Base-by-base conservation (phyloP, 2,329 filamentous ascomycete species). In the Orbilia brochopaga region DNA sequence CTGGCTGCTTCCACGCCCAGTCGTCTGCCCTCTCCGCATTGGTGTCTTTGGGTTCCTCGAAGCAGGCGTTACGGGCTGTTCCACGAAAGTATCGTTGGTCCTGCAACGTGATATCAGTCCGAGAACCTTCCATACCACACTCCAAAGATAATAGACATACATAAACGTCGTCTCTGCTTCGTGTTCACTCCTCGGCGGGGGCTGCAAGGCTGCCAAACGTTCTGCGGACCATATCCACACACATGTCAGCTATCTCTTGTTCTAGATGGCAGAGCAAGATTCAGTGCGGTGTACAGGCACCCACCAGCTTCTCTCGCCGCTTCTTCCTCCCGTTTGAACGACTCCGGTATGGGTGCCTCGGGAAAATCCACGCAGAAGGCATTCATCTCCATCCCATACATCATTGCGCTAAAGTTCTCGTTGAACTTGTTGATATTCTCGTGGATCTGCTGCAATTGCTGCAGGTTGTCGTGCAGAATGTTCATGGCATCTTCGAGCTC, bases 351-450 rank as follows among this genome's bases (percentile, higher is more conserved):
- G 0, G 92, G 92, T 0, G 90, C 90, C 86, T 99, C 94, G 0
- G 92, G 90, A 75, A 97, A 99, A 79, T 99, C 94, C 32, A 97
- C 92, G 79, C 93, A 97, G 79, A 97, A 99, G 0, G 94, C 94
- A 80, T 97, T 97, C 92, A 99, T 97, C 78, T 97, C 97, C 79
- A 99, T 80, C 1, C 94, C 94, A 77, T 97, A 99, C 51, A 99
- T 81, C 77, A 99, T 97, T 76, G 89, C 91, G 0, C 92, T 92
- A 80, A 99, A 99, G 78, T 90, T 95, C 83, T 99, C 94, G 80
- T 89, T 93, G 80, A 99, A 99, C 24, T 94, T 87, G 23, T 91
- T 87, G 75, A 99, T 81, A 77, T 91, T 96, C 82, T 97, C 93
- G 78, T 99, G 92, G 88, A 99, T 95, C 74, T 97, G 82, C 80